Conservation (phyloP, 306 rosid species). For the Ammopiptanthus mongolicus region DNA sequence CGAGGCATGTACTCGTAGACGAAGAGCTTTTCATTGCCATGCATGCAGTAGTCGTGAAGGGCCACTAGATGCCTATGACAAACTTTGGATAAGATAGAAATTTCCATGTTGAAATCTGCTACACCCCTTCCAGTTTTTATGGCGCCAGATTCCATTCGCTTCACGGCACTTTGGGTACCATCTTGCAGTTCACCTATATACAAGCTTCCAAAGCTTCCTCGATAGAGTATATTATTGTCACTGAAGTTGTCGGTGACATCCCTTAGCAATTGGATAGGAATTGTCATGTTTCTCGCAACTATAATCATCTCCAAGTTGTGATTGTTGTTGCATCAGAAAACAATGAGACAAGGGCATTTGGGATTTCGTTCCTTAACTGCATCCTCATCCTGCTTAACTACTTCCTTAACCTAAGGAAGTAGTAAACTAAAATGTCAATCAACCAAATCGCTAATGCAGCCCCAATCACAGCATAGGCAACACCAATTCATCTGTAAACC, state of each 20-base stretch:
- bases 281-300: too few relatives aligned
- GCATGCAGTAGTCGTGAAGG: conserved; percentile 87
- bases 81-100: conserved; percentile 83
- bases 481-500: too few relatives aligned
- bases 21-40: conserved; percentile 82
- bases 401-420: too few relatives aligned
- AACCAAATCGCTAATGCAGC: too few relatives aligned
- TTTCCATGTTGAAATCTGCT: conserved; percentile 71
- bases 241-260: conserved; percentile 73
- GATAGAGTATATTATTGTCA: conserved; percentile 66
- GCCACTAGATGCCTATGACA: conserved; percentile 87
- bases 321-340: too few relatives aligned
- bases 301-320: too few relatives aligned
- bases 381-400: too few relatives aligned
- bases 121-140: conserved; percentile 76
- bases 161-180: conserved; percentile 81
- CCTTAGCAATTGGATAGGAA: too few relatives aligned
- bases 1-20: conserved; percentile 93
- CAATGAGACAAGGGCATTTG: too few relatives aligned
- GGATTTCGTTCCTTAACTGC: too few relatives aligned
- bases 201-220: conserved; percentile 78
- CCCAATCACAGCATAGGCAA: too few relatives aligned
- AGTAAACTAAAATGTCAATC: too few relatives aligned
- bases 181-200: conserved; percentile 86
- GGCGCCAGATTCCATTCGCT: conserved; percentile 81